Conservation (phyloP, 2,329 filamentous ascomycete genomes). For the Capronia coronata region DNA sequence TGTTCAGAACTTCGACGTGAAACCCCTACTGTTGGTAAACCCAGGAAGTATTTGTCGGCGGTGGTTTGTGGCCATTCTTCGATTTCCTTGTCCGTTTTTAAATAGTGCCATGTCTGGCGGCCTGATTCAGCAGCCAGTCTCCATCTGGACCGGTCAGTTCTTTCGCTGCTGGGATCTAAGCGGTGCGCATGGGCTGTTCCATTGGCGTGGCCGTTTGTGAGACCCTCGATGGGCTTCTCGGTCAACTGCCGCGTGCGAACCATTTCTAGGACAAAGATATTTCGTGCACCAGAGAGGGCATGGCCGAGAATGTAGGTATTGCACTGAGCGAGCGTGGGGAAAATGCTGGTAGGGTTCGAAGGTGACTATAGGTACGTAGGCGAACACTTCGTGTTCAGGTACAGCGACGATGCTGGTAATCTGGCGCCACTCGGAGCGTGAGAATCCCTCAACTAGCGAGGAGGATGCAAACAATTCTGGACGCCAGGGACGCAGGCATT, state of each 20-base stretch:
- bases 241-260: conserved; percentile 9
- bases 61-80: conserved; percentile 76
- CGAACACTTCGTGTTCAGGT: too few relatives aligned
- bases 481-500: background rate
- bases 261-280: conserved; percentile 3
- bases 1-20: background rate
- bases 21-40: conserved; percentile 62
- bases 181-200: conserved; percentile 13
- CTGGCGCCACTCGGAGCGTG: conserved; percentile 18
- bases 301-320: too few relatives aligned
- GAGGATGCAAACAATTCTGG: background rate
- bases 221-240: conserved; percentile 7
- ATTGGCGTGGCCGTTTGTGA: conserved; percentile 4
- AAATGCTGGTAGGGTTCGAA: too few relatives aligned
- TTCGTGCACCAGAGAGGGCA: background rate
- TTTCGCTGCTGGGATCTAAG: conserved; percentile 29
- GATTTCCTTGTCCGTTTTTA: conserved; percentile 63
- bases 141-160: conserved; percentile 79
- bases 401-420: too few relatives aligned
- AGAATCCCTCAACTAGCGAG: too few relatives aligned
- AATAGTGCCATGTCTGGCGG: conserved; percentile 89
- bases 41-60: conserved; percentile 86
- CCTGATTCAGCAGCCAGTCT: conserved; percentile 74
- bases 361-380: too few relatives aligned
- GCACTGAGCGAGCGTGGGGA: too few relatives aligned